Conservation (phyloP, 1,139 yeast genomes). For the Saccharomyces hybrid region DNA sequence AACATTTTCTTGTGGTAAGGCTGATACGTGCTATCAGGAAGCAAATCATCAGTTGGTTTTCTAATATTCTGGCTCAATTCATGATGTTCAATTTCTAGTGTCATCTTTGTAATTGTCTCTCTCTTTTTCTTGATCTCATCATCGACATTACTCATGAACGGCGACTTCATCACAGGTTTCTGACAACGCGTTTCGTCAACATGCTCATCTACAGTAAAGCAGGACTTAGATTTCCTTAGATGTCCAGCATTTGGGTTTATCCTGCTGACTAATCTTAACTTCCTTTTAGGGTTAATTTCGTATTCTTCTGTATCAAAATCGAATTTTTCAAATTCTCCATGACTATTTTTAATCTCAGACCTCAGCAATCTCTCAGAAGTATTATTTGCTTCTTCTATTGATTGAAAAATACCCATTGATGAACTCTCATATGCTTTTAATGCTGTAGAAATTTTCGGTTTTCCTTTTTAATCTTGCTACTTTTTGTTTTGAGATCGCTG, state of each 20-base stretch:
- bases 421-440: not conserved
- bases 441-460: not conserved
- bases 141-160: not conserved
- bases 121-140: conserved; percentile 12
- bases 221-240: not conserved
- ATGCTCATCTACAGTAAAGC: not conserved
- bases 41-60: conserved; percentile 29
- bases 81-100: conserved; percentile 13
- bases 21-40: conserved; percentile 41
- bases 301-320: conserved; percentile 27
- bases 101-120: conserved; percentile 17
- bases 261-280: conserved; percentile 11
- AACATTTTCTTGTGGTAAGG: conserved; percentile 56
- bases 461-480: not conserved
- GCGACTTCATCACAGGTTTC: not conserved
- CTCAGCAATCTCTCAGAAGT: conserved; percentile 12
- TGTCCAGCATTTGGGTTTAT: conserved; percentile 3
- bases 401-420: not conserved
- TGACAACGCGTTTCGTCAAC: not conserved
- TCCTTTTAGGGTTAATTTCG: conserved; percentile 17
- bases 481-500: not conserved
- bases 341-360: conserved; percentile 12
- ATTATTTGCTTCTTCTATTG: not conserved
- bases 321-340: conserved; percentile 16
- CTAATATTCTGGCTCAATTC: conserved; percentile 1